A percentile compares a stretch with the other conserved stretches of the same genome.
Conservation (phyloP, 1,139 yeast genomes). For the Fermentozyma sake region DNA sequence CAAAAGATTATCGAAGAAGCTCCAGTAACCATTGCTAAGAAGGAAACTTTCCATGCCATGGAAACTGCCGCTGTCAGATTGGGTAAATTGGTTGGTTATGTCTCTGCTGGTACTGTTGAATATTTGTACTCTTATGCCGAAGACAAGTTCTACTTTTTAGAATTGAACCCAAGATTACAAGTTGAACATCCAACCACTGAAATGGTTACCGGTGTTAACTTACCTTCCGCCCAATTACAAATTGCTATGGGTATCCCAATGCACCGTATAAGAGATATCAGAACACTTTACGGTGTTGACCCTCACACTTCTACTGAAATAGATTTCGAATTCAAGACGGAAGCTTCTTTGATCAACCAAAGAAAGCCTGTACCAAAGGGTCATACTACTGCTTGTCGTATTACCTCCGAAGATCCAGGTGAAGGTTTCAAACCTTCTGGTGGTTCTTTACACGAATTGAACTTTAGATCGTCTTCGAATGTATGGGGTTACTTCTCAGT, state of each 20-base stretch:
- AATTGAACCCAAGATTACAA: constrained; percentile 95
- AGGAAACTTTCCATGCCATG: constrained; percentile 83
- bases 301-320: constrained; percentile 89
- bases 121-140: constrained; percentile 91
- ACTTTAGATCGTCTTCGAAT: constrained; percentile 92
- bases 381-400: constrained; percentile 98
- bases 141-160: constrained; percentile 91
- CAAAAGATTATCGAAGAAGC: constrained; percentile 97
- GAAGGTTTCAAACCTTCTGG: constrained; percentile 99
- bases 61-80: constrained; percentile 96
- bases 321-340: constrained; percentile 82
- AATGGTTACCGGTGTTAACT: constrained; percentile 97
- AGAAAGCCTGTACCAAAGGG: constrained; percentile 95
- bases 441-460: constrained; percentile 92
- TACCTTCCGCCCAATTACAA: constrained; percentile 97
- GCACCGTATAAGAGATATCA: constrained; percentile 89
- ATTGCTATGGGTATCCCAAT: constrained; percentile 99
- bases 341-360: constrained; percentile 69
- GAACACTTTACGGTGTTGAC: constrained; percentile 90
- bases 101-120: constrained; percentile 98
- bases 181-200: constrained; percentile 99
- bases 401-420: constrained; percentile 97
- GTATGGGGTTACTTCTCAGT: constrained; percentile 99
- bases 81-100: constrained; percentile 95
- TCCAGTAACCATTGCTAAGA: constrained; percentile 89